These are phyloP conservation scores for Dissoconium aciculare DNA, from an alignment of 2,329 filamentous ascomycete species.

Conservation along the genomic window DNA sequence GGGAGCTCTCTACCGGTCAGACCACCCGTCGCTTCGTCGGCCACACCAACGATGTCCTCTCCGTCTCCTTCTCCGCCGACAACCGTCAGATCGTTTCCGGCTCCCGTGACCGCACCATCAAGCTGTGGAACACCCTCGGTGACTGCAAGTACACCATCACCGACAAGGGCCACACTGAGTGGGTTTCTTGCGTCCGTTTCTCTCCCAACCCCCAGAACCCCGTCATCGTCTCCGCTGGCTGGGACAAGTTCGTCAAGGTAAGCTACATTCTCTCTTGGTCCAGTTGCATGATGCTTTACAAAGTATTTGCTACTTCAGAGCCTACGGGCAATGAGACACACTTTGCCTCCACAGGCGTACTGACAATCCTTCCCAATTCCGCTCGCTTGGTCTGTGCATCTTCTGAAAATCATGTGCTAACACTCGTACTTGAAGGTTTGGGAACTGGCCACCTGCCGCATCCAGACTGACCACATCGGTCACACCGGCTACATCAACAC, in stretches of 20 bases:
- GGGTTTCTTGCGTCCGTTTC: conserved; percentile 99
- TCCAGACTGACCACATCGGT: conserved; percentile 99
- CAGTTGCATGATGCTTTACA: conserved; percentile 66
- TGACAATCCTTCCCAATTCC: conserved; percentile 40
- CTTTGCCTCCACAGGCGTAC: conserved; percentile 61
- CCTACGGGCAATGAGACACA: conserved; percentile 88
- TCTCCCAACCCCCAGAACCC: conserved; percentile 99
- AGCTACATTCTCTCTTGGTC: conserved; percentile 25
- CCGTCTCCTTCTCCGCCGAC: conserved; percentile 99
- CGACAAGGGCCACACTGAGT: conserved; percentile 99
- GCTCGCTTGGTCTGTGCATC: conserved; percentile 1
- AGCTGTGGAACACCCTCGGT: conserved; percentile 99
- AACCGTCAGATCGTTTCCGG: conserved; percentile 99
- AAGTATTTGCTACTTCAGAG: conserved; percentile 99
- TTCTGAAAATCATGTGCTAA: not conserved
- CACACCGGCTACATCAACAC: conserved; percentile 99
- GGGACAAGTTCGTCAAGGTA: conserved; percentile 99
- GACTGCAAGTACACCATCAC: conserved; percentile 99
- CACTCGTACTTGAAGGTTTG: conserved; percentile 61
- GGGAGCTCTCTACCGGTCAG: conserved; percentile 93
- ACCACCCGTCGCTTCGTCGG: conserved; percentile 98
- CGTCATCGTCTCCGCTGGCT: conserved; percentile 94
- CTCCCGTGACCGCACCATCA: conserved; percentile 96
- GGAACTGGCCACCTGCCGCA: conserved; percentile 98
- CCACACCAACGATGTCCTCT: conserved; percentile 98